Conservation (phyloP, 208 protist genomes). For the Leptomonas seymouri region DNA sequence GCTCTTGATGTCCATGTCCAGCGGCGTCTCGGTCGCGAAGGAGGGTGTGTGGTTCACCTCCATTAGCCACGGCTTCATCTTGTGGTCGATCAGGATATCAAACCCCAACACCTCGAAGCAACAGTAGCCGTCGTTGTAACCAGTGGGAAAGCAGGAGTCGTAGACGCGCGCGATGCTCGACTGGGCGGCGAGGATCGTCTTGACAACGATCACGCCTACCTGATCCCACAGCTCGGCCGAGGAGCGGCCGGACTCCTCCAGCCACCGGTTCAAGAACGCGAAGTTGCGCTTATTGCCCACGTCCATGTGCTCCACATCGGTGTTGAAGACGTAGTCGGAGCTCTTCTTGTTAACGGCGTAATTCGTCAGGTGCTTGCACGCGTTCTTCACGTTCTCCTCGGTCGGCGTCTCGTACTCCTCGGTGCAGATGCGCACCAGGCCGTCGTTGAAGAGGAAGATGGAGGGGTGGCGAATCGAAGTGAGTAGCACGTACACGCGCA, state of each 20-base stretch:
- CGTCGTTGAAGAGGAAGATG: slow-evolving; percentile 94
- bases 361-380: slow-evolving; percentile 97
- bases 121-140: slow-evolving; percentile 89
- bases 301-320: slow-evolving; percentile 64
- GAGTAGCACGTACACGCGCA: slow-evolving; percentile 96
- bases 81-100: slow-evolving; percentile 95
- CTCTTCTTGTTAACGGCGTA: slow-evolving; percentile 97
- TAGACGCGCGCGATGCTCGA: slow-evolving; percentile 91
- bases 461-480: slow-evolving; percentile 87
- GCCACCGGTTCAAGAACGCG: slow-evolving; percentile 86
- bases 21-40: slow-evolving; percentile 90
- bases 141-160: slow-evolving; percentile 89
- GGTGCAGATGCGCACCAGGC: slow-evolving; percentile 95
- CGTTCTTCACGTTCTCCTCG: slow-evolving; percentile 80
- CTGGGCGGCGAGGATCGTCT: slow-evolving; percentile 94
- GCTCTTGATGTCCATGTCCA: slow-evolving; percentile 94
- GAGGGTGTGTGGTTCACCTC: slow-evolving; percentile 98
- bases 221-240: slow-evolving; percentile 70
- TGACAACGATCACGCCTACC: slow-evolving; percentile 86
- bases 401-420: slow-evolving; percentile 88
- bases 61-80: slow-evolving; percentile 94
- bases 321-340: slow-evolving; percentile 92
- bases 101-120: slow-evolving; percentile 98
- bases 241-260: slow-evolving; percentile 61
- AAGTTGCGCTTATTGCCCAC: slow-evolving; percentile 95